phyloP scores from a whole-genome alignment of 148 eudicot genomes.

The Gaultheria prostrata region DNA sequence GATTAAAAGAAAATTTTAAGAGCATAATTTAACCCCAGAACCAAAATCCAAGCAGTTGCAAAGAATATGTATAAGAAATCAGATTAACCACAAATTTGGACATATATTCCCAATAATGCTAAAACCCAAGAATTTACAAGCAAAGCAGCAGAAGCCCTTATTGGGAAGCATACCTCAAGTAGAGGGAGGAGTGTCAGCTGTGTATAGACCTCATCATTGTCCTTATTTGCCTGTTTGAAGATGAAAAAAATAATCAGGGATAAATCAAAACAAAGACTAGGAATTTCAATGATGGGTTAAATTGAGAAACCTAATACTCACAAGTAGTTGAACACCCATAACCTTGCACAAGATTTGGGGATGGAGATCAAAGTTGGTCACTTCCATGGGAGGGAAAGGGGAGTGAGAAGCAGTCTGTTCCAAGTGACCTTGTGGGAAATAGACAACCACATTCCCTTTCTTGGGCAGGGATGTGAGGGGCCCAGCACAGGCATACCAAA shows the following conservation, averaged over 20 bases:
- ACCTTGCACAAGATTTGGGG: slow-evolving; percentile 88
- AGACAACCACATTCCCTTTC: slow-evolving; percentile 81
- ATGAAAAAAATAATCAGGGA: slow-evolving; percentile 6
- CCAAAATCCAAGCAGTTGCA: neutral
- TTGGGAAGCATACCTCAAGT: slow-evolving; percentile 49
- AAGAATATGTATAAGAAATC: neutral
- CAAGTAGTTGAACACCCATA: slow-evolving; percentile 67
- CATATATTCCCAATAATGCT: neutral
- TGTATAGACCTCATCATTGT: slow-evolving; percentile 88
- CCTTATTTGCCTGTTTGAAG: slow-evolving; percentile 72
- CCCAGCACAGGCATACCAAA: slow-evolving; percentile 97
- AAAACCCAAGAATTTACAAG: slow-evolving; percentile 12
- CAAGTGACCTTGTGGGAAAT: slow-evolving; percentile 92
- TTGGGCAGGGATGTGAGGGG: slow-evolving; percentile 63
- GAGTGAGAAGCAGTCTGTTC: slow-evolving; percentile 58
- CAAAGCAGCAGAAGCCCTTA: neutral
- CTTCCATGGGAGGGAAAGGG: slow-evolving; percentile 37
- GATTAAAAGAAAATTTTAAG: neutral
- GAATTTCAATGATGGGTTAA: neutral
- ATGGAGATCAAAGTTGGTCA: slow-evolving; percentile 57
- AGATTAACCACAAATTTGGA: neutral
- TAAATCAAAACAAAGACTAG: slow-evolving; percentile 3
- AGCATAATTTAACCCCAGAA: neutral
- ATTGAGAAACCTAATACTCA: slow-evolving; percentile 37
- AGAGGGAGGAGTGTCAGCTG: slow-evolving; percentile 72